These are phyloP conservation scores for Pulveroboletus sp. DNA, from an alignment of 768 basidiomycete genomes.

Conservation along the genomic window DNA sequence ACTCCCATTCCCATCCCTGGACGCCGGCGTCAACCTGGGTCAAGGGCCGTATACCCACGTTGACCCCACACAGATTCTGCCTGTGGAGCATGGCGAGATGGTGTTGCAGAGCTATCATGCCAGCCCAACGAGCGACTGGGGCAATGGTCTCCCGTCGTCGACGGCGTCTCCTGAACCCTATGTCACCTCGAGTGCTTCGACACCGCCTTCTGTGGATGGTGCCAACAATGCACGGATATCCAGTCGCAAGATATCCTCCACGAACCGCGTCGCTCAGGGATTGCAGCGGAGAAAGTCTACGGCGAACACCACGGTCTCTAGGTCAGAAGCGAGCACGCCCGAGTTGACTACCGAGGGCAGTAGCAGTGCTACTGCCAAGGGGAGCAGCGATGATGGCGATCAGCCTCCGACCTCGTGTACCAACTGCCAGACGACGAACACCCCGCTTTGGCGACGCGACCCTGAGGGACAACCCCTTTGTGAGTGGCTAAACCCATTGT, in stretches of 20 bases:
- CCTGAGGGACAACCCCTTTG: slow-evolving; percentile 92
- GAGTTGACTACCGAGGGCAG: slow-evolving; percentile 43
- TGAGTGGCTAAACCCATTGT: slow-evolving; percentile 37
- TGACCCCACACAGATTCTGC: slow-evolving; percentile 86
- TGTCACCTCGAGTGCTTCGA: slow-evolving; percentile 65
- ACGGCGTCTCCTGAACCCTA: slow-evolving; percentile 77
- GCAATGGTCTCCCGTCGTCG: slow-evolving; percentile 66
- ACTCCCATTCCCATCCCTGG: slow-evolving; percentile 58
- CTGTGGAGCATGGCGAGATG: slow-evolving; percentile 40
- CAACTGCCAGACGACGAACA: slow-evolving; percentile 95
- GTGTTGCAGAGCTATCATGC: slow-evolving; percentile 57
- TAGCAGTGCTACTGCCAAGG: slow-evolving; percentile 33
- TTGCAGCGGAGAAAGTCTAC: slow-evolving; percentile 52
- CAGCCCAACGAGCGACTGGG: slow-evolving; percentile 85
- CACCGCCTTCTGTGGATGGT: slow-evolving; percentile 67
- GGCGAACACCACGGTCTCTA: slow-evolving; percentile 24
- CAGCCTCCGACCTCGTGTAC: slow-evolving; percentile 81
- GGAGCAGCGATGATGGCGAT: slow-evolving; percentile 63
- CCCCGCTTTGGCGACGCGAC: slow-evolving; percentile 89
- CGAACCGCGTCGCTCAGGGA: slow-evolving; percentile 61
- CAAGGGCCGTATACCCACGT: slow-evolving; percentile 72
- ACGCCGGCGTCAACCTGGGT: slow-evolving; percentile 37
- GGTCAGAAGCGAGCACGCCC: slow-evolving; percentile 67
- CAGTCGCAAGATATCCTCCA: slow-evolving; percentile 61
- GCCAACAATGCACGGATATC: slow-evolving; percentile 30